Conservation (phyloP, 2,329 filamentous ascomycete genomes). For the Trichoderma arundinaceum region DNA sequence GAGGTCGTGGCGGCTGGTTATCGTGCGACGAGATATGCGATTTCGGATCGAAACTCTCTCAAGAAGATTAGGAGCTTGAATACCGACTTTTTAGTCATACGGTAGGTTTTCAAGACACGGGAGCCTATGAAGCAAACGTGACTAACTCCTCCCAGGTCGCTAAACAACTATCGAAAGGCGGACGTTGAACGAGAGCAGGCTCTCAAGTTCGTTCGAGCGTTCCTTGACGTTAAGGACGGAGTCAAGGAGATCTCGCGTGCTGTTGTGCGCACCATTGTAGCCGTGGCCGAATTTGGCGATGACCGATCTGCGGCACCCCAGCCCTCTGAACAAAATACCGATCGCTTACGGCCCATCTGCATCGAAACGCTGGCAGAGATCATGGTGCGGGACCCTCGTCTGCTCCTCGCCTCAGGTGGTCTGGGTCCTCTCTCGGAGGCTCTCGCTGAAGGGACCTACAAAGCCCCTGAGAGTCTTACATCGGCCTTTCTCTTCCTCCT, state of each 20-base stretch:
- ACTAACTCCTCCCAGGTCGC: conserved; percentile 57
- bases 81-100: conserved; percentile 89
- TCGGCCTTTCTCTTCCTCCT: conserved; percentile 88
- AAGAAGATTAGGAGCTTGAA: conserved; percentile 86
- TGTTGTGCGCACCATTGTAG: conserved; percentile 86
- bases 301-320: conserved; percentile 82
- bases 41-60: conserved; percentile 88
- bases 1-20: conserved; percentile 97
- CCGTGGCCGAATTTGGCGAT: conserved; percentile 86
- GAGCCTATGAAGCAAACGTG: background rate
- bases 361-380: conserved; percentile 93
- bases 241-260: conserved; percentile 85
- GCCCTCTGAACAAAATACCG: conserved; percentile 71
- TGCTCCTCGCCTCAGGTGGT: conserved; percentile 83
- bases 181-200: conserved; percentile 96
- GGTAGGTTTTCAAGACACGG: conserved; percentile 36
- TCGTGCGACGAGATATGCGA: conserved; percentile 89
- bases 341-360: conserved; percentile 86
- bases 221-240: conserved; percentile 93
- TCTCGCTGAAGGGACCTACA: conserved; percentile 87
- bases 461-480: conserved; percentile 87
- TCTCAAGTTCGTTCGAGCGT: conserved; percentile 92
- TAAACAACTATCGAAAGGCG: conserved; percentile 96
- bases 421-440: conserved; percentile 89
- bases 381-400: conserved; percentile 79